Percentiles rank a stretch among this genome's conserved stretches.
Conservation (phyloP, 176 grass and related monocot species). For the Calamus simplicifolius region DNA sequence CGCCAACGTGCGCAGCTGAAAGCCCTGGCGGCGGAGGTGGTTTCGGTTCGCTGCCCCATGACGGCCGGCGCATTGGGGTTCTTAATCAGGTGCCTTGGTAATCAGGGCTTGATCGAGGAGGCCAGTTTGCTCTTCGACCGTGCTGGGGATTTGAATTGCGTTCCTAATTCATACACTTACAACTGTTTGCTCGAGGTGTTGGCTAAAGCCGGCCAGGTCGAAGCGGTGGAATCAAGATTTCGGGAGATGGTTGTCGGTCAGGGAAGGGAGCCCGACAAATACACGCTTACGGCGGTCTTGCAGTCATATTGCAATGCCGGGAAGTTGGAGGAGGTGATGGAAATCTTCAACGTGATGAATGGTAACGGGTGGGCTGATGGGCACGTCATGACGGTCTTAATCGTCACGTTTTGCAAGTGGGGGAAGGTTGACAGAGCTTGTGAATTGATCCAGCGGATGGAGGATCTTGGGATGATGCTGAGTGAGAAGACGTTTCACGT, state of each 20-base stretch:
- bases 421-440: conserved; percentile 40
- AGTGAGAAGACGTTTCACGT: conserved; percentile 53
- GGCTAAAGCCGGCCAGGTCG: conserved; percentile 35
- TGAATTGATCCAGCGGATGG: conserved; percentile 62
- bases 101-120: conserved; percentile 40
- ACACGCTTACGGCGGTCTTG: conserved; percentile 65
- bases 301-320: conserved; percentile 59
- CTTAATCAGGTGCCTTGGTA: conserved; percentile 61
- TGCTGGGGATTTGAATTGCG: conserved; percentile 36
- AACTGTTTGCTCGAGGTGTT: conserved; percentile 69
- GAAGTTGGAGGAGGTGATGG: conserved; percentile 27
- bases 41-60: conserved; percentile 43
- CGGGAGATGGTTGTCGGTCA: conserved; percentile 39
- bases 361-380: conserved; percentile 46
- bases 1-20: conserved; percentile 35
- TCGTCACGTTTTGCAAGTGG: conserved; percentile 72
- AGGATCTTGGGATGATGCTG: conserved; percentile 27
- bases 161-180: conserved; percentile 73
- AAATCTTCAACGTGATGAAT: conserved; percentile 55
- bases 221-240: conserved; percentile 43
- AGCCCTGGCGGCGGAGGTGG: conserved; percentile 28
- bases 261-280: conserved; percentile 46
- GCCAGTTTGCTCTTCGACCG: conserved; percentile 39
- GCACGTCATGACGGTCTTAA: conserved; percentile 57
- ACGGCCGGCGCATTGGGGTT: conserved; percentile 61